Conservation (phyloP, 805 yeast genomes). For the Yamadazyma scolyti region DNA sequence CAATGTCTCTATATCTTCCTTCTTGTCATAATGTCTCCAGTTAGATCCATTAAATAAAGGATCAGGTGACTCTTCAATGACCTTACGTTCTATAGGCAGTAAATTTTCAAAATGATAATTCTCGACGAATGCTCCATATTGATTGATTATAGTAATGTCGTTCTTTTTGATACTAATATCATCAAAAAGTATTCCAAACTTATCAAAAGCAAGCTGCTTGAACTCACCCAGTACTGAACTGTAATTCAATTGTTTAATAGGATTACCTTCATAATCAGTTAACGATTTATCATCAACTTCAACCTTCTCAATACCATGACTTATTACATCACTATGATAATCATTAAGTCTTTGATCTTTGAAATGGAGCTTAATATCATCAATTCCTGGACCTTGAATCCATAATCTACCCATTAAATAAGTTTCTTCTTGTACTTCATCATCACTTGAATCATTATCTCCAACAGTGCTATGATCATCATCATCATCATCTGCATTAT, state of each 20-base stretch:
- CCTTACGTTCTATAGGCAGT: slow-evolving; percentile 50
- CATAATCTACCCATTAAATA: slow-evolving; percentile 82
- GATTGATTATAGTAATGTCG: slow-evolving; percentile 9
- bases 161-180: slow-evolving; percentile 13
- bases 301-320: neutral
- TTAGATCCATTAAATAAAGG: slow-evolving; percentile 47
- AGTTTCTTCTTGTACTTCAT: slow-evolving; percentile 47
- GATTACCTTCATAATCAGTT: slow-evolving; percentile 10
- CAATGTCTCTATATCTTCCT: slow-evolving; percentile 53
- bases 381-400: slow-evolving; percentile 82
- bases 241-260: slow-evolving; percentile 22
- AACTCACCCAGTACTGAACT: slow-evolving; percentile 15
- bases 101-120: slow-evolving; percentile 11
- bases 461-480: slow-evolving; percentile 18
- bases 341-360: slow-evolving; percentile 7
- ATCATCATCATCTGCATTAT: slow-evolving; percentile 35
- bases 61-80: slow-evolving; percentile 63
- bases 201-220: slow-evolving; percentile 23
- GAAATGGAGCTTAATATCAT: slow-evolving; percentile 34
- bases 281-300: slow-evolving; percentile 1
- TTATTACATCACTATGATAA: slow-evolving; percentile 37
- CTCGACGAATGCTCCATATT: slow-evolving; percentile 16
- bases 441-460: slow-evolving; percentile 39
- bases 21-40: slow-evolving; percentile 71
- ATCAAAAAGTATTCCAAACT: too few species aligned